Evolutionary conservation across 805 yeast species (phyloP).

Genomic region (Wickerhamiella nectarea): DNA sequence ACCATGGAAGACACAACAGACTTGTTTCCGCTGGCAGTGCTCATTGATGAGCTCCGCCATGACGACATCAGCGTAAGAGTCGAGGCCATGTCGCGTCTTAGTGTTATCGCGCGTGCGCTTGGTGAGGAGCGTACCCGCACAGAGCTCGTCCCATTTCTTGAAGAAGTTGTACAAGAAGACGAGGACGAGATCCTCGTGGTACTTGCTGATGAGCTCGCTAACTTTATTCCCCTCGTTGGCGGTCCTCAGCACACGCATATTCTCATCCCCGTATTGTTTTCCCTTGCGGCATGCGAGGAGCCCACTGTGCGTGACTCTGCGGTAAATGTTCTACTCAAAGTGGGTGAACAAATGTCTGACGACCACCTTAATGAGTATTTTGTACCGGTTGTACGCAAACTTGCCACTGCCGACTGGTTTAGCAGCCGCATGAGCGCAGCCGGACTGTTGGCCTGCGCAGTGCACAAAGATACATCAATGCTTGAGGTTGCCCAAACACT

Average conservation of each 20-base stretch:
- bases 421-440: slow-evolving; percentile 82
- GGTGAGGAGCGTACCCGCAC: slow-evolving; percentile 87
- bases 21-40: slow-evolving; percentile 83
- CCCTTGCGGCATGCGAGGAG: slow-evolving; percentile 84
- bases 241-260: slow-evolving; percentile 53
- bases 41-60: slow-evolving; percentile 94
- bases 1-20: slow-evolving; percentile 27
- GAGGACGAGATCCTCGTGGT: slow-evolving; percentile 96
- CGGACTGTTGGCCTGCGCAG: slow-evolving; percentile 64
- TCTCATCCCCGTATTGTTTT: slow-evolving; percentile 54
- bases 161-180: slow-evolving; percentile 59
- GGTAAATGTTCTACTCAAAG: slow-evolving; percentile 63
- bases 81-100: slow-evolving; percentile 85
- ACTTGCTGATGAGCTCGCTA: slow-evolving; percentile 79
- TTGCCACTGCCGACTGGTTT: slow-evolving; percentile 89
- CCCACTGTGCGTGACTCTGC: slow-evolving; percentile 94
- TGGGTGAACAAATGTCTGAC: slow-evolving; percentile 45
- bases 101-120: slow-evolving; percentile 85
- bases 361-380: slow-evolving; percentile 54
- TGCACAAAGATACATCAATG: slow-evolving; percentile 31
- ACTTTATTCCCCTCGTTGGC: slow-evolving; percentile 79
- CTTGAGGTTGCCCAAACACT: slow-evolving; percentile 55
- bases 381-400: slow-evolving; percentile 60
- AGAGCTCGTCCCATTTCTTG: slow-evolving; percentile 81
- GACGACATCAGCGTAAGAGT: slow-evolving; percentile 91